A percentile compares a stretch with the other conserved stretches of the same genome.
Evolutionary conservation across 1,139 yeast genomes (phyloP).

Genomic region (Zhuliangozyma blackwelliae): DNA sequence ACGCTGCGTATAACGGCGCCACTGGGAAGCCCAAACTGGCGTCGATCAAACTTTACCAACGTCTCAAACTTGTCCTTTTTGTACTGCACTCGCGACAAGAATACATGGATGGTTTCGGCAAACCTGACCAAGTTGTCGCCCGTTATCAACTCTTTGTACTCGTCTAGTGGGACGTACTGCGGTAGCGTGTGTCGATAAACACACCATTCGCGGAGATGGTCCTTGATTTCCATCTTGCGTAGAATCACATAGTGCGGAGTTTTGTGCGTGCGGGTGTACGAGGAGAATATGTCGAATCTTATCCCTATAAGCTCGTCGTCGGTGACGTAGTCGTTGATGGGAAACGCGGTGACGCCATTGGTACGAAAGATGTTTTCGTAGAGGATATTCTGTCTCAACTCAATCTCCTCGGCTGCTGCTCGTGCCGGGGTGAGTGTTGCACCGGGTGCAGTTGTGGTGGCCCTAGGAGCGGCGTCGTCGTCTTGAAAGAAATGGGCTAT

Average conservation of each 20-base stretch:
- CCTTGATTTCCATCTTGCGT: slow-evolving; percentile 14
- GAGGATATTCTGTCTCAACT: slow-evolving; percentile 27
- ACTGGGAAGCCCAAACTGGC: slow-evolving; percentile 7
- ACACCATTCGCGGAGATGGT: slow-evolving; percentile 19
- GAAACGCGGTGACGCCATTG: slow-evolving; percentile 41
- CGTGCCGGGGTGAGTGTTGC: not conserved
- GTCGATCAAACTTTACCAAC: slow-evolving; percentile 11
- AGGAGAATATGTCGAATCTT: slow-evolving; percentile 33
- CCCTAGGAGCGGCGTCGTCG: not conserved
- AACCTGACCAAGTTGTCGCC: slow-evolving; percentile 1
- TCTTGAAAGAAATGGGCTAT: slow-evolving; percentile 21
- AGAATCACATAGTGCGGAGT: slow-evolving; percentile 39
- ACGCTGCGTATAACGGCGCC: slow-evolving; percentile 11
- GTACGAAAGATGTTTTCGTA: slow-evolving; percentile 36
- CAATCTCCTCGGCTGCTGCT: slow-evolving; percentile 11
- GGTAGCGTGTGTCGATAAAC: slow-evolving; percentile 38
- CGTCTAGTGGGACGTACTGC: slow-evolving; percentile 20
- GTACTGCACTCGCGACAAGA: slow-evolving; percentile 23
- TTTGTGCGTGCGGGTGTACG: slow-evolving; percentile 14
- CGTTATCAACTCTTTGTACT: slow-evolving; percentile 7
- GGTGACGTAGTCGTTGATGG: slow-evolving; percentile 25
- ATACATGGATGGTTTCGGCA: slow-evolving; percentile 4
- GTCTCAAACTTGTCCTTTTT: slow-evolving; percentile 28
- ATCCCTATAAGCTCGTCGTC: slow-evolving; percentile 27
- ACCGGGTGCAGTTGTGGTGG: not conserved